phyloP scores from a whole-genome alignment of 495 filamentous ascomycete species.

The Penicillium riverlandense region DNA sequence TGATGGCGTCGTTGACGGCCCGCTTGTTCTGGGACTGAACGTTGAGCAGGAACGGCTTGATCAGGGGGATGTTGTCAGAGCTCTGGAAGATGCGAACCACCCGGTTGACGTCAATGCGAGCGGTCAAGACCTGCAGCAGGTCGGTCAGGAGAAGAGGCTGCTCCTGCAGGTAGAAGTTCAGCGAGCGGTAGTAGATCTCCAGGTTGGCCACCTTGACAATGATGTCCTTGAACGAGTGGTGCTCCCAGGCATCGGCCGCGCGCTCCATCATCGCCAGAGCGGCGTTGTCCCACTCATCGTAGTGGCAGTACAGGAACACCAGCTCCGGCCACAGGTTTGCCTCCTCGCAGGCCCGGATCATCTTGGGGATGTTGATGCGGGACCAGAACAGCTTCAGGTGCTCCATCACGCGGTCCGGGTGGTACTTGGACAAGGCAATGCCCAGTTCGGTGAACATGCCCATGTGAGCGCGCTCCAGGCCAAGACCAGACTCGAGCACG shows the following conservation, averaged over 20 bases:
- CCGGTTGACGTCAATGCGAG: conserved; percentile 95
- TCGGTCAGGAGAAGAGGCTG: conserved; percentile 94
- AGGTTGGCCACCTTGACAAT: conserved; percentile 96
- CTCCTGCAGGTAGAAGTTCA: conserved; percentile 97
- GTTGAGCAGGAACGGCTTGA: conserved; percentile 97
- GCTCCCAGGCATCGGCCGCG: conserved; percentile 96
- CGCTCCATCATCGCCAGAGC: conserved; percentile 99
- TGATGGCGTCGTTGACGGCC: conserved; percentile 95
- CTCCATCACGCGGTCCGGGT: conserved; percentile 95
- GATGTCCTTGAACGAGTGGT: conserved; percentile 99
- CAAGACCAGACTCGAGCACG: conserved; percentile 90
- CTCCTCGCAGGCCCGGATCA: conserved; percentile 92
- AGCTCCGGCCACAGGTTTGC: conserved; percentile 96
- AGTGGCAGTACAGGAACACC: conserved; percentile 98
- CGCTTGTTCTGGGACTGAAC: conserved; percentile 98
- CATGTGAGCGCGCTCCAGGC: conserved; percentile 84
- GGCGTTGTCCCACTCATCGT: conserved; percentile 98
- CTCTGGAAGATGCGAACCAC: conserved; percentile 98
- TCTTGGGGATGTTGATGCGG: conserved; percentile 96
- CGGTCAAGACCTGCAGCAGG: conserved; percentile 81
- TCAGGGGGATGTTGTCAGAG: conserved; percentile 95
- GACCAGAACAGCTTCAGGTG: conserved; percentile 99
- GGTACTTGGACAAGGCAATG: conserved; percentile 92
- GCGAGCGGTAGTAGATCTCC: conserved; percentile 96
- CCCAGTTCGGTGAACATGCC: conserved; percentile 98